Percentiles rank a stretch among this genome's conserved stretches.
phyloP scores from a whole-genome alignment of 345 rosid species.

The Eucalyptus dawsonii region DNA sequence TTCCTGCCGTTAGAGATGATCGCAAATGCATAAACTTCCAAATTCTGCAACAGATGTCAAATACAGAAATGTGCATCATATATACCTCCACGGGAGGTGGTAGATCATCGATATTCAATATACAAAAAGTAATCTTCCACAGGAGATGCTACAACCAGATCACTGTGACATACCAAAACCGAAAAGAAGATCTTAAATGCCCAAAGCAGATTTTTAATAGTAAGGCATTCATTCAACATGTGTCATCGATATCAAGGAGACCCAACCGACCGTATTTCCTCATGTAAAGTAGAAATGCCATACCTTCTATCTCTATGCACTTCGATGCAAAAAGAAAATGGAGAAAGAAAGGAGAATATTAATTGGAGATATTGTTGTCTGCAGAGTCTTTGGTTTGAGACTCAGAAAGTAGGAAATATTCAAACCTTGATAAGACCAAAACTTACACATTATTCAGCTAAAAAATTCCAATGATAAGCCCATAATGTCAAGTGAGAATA shows the following conservation, averaged over 20 bases:
- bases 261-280: neutral
- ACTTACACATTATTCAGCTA: slow-evolving; percentile 94
- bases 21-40: no score
- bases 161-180: slow-evolving; percentile 37
- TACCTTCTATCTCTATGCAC: neutral
- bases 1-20: no score
- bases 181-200: neutral
- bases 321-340: neutral
- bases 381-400: neutral
- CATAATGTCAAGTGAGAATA: slow-evolving; percentile 87
- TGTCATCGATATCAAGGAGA: neutral
- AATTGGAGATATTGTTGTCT: no score
- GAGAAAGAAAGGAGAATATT: neutral
- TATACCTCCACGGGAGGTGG: neutral
- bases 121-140: slow-evolving; percentile 80
- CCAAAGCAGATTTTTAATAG: neutral
- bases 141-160: slow-evolving; percentile 90
- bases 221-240: neutral
- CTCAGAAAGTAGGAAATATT: neutral
- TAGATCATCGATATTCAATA: slow-evolving; percentile 41
- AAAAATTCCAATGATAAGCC: slow-evolving; percentile 87
- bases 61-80: no score
- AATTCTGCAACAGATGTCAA: no score
- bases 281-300: neutral
- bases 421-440: neutral